These are phyloP conservation scores for Clavariopsis aquatica DNA, from an alignment of 495 filamentous ascomycete species.

Conservation along the genomic window DNA sequence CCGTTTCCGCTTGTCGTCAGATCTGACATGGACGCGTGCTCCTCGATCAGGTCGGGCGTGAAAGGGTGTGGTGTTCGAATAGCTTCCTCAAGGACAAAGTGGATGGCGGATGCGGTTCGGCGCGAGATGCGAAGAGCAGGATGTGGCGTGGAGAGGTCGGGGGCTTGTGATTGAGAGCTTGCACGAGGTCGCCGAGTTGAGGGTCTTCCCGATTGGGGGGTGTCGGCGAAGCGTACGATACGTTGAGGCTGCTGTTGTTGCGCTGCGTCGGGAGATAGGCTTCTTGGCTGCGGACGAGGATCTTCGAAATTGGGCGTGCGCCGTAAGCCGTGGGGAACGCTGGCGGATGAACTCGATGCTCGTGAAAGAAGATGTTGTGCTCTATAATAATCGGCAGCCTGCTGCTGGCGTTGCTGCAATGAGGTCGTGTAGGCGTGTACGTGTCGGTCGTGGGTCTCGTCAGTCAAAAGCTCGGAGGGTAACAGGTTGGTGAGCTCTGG, in stretches of 20 bases:
- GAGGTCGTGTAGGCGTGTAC: slow-evolving; percentile 51
- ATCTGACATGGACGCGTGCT: slow-evolving; percentile 87
- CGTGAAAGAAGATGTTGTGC: slow-evolving; percentile 45
- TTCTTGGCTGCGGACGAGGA: slow-evolving; percentile 40
- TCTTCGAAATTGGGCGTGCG: slow-evolving; percentile 52
- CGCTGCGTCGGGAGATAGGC: slow-evolving; percentile 41
- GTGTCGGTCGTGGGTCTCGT: slow-evolving; percentile 60
- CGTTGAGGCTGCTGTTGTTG: slow-evolving; percentile 44
- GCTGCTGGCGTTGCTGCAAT: slow-evolving; percentile 61
- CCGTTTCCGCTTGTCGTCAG: slow-evolving; percentile 35
- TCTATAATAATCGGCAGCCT: slow-evolving; percentile 41
- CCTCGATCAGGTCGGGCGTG: slow-evolving; percentile 80
- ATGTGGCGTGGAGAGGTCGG: slow-evolving; percentile 46
- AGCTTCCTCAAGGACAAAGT: slow-evolving; percentile 88
- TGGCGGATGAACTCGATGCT: slow-evolving; percentile 55
- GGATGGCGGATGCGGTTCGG: slow-evolving; percentile 74
- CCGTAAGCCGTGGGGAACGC: slow-evolving; percentile 52
- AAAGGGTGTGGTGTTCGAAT: slow-evolving; percentile 81
- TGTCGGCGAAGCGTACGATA: slow-evolving; percentile 38
- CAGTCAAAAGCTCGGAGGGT: slow-evolving; percentile 20
- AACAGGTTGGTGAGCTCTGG: slow-evolving; percentile 38
- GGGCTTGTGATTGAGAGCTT: slow-evolving; percentile 23
- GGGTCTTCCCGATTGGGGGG: slow-evolving; percentile 13
- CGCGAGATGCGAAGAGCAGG: slow-evolving; percentile 61
- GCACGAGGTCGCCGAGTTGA: slow-evolving; percentile 39